phyloP scores from a whole-genome alignment of 805 yeast genomes.

The Komagataella phaffii region DNA sequence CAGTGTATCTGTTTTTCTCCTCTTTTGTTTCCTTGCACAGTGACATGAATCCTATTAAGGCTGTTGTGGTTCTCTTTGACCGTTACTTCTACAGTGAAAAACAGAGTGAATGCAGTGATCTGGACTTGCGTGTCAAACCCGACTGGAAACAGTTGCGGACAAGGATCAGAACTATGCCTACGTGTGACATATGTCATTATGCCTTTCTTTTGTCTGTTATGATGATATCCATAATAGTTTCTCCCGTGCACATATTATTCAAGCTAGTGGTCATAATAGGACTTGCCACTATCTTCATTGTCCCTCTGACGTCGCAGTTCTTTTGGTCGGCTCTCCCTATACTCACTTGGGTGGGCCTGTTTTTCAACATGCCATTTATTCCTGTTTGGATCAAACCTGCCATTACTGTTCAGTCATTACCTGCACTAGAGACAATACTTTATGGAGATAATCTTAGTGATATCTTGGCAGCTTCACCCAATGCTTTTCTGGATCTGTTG shows the following conservation, averaged over 20 bases:
- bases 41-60: background rate
- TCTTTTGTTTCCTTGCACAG: background rate
- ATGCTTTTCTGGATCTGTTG: slow-evolving; percentile 54
- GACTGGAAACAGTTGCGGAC: background rate
- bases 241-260: slow-evolving; percentile 38
- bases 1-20: background rate
- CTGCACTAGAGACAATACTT: slow-evolving; percentile 82
- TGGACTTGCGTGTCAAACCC: background rate
- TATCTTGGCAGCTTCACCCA: slow-evolving; percentile 63
- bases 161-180: background rate
- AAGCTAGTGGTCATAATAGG: slow-evolving; percentile 24
- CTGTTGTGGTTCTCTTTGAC: background rate
- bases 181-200: slow-evolving; percentile 1
- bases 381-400: slow-evolving; percentile 71
- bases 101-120: background rate
- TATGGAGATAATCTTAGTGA: slow-evolving; percentile 86
- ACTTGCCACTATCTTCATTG: slow-evolving; percentile 29
- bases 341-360: slow-evolving; percentile 73
- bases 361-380: slow-evolving; percentile 63
- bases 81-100: background rate
- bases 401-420: slow-evolving; percentile 78
- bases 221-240: slow-evolving; percentile 40
- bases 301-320: slow-evolving; percentile 78
- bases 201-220: slow-evolving; percentile 32
- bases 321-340: slow-evolving; percentile 76